Conservation (phyloP, 305 asterid species). For the Solanum hybrid region DNA sequence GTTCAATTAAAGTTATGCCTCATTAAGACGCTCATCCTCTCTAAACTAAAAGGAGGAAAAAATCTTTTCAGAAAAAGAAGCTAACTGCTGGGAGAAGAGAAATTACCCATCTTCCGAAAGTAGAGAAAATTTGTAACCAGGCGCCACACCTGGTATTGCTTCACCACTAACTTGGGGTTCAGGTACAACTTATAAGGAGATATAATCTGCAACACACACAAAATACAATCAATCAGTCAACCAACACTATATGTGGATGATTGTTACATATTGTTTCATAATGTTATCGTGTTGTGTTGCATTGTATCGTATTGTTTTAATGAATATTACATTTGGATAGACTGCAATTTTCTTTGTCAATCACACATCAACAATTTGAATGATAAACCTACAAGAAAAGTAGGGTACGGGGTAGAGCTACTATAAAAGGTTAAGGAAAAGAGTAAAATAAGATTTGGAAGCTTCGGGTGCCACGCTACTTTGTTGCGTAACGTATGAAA, state of each 20-base stretch:
- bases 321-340: not conserved
- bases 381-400: not conserved
- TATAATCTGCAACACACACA: constrained; percentile 60
- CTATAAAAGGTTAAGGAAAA: not conserved
- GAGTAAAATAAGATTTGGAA: not conserved
- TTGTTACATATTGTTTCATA: not conserved
- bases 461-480: not conserved
- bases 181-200: constrained; percentile 89
- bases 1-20: not conserved
- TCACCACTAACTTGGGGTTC: constrained; percentile 82
- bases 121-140: constrained; percentile 78
- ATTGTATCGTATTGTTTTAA: not conserved
- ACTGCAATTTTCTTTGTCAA: not conserved
- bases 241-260: not conserved
- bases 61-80: not conserved
- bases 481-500: not conserved
- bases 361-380: not conserved
- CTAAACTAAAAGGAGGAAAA: not conserved
- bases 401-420: not conserved
- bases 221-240: not conserved
- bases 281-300: not conserved
- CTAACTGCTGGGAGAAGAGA: constrained; percentile 6
- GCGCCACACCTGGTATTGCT: constrained; percentile 92
- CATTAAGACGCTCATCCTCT: not conserved
- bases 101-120: constrained; percentile 93